Evolutionary conservation across 208 protist genomes (phyloP).

Genomic region (Acanthamoeba rhysodes): DNA sequence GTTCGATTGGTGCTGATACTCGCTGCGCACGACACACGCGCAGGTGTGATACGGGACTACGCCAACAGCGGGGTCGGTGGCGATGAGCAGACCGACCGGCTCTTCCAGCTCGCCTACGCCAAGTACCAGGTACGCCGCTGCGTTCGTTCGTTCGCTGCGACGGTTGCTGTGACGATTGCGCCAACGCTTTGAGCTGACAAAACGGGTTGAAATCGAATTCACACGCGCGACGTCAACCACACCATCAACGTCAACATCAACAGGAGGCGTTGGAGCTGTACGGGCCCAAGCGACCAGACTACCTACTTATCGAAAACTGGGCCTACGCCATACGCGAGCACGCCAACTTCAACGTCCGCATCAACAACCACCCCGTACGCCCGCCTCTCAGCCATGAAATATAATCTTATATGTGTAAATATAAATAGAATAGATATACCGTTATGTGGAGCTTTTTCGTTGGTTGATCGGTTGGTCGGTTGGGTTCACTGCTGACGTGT

Average conservation of each 20-base stretch:
- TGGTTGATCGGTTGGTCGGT: too few species aligned
- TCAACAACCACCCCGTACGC: background rate
- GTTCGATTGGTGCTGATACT: too few species aligned
- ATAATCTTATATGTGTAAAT: background rate
- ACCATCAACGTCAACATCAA: too few species aligned
- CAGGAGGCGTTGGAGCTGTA: background rate
- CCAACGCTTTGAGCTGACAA: too few species aligned
- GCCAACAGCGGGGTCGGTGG: background rate
- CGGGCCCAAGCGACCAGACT: background rate
- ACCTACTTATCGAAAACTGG: background rate
- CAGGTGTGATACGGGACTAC: background rate
- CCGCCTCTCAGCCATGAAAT: background rate
- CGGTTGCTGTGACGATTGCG: too few species aligned
- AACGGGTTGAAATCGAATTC: too few species aligned
- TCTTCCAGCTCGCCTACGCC: background rate
- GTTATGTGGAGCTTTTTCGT: too few species aligned
- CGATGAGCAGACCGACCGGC: background rate
- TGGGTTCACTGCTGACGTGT: too few species aligned
- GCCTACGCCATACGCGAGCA: conserved; percentile 6
- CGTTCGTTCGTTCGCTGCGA: background rate
- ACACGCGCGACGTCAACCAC: too few species aligned
- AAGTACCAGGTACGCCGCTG: background rate
- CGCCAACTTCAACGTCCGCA: background rate
- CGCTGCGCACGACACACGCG: too few species aligned
- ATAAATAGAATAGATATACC: background rate